These are phyloP conservation scores for Starmerella ratchasimensis DNA, from an alignment of 805 yeast species.

Conservation along the genomic window DNA sequence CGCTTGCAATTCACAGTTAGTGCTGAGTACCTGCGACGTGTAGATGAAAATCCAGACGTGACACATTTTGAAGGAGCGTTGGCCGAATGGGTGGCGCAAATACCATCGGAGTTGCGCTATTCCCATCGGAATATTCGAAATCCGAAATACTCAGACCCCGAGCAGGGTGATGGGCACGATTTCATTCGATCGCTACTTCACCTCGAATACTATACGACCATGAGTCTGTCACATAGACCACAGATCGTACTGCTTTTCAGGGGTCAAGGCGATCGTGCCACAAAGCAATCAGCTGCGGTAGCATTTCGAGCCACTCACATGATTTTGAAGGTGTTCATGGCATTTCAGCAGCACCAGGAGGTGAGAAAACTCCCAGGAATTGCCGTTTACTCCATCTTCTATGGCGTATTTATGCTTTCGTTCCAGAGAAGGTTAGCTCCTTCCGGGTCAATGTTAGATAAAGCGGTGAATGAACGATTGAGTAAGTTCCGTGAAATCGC, in stretches of 20 bases:
- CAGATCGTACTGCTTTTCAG: slow-evolving; percentile 30
- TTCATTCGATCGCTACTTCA: slow-evolving; percentile 47
- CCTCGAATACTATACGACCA: slow-evolving; percentile 58
- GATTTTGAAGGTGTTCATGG: slow-evolving; percentile 51
- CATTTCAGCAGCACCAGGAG: slow-evolving; percentile 37
- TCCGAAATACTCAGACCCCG: slow-evolving; percentile 27
- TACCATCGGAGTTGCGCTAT: slow-evolving; percentile 51
- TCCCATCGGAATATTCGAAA: no score
- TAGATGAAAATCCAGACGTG: slow-evolving; percentile 37
- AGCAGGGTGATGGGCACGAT: slow-evolving; percentile 29
- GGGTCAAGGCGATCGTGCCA: slow-evolving; percentile 17
- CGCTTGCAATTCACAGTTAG: slow-evolving; percentile 59
- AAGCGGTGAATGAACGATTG: slow-evolving; percentile 29
- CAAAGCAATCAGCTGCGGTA: slow-evolving; percentile 36
- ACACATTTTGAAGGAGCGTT: slow-evolving; percentile 58
- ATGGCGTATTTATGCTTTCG: slow-evolving; percentile 57
- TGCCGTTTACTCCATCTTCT: slow-evolving; percentile 43
- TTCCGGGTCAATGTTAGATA: slow-evolving; percentile 23
- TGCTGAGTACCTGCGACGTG: slow-evolving; percentile 37
- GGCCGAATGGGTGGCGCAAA: slow-evolving; percentile 60
- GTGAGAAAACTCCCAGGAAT: slow-evolving; percentile 43
- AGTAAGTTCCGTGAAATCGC: slow-evolving; percentile 28
- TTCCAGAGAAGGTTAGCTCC: slow-evolving; percentile 43
- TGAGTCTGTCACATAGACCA: slow-evolving; percentile 57
- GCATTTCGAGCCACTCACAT: slow-evolving; percentile 72